A percentile compares a stretch with the other conserved stretches of the same genome.
phyloP scores from a whole-genome alignment of 2,329 filamentous ascomycete genomes.

The Aschersonia sp. region DNA sequence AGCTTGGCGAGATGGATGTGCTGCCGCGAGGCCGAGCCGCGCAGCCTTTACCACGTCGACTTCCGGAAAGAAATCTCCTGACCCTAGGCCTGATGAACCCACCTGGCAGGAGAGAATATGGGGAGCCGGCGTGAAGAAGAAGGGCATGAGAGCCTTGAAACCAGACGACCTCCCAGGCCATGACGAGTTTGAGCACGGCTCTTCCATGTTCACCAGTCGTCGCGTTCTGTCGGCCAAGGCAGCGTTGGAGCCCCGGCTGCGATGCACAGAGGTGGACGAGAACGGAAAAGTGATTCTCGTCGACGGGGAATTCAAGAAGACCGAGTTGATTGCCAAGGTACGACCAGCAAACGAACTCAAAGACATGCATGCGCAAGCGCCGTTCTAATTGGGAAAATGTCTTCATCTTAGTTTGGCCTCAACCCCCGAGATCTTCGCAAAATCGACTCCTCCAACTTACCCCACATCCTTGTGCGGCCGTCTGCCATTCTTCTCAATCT shows the following conservation, averaged over 20 bases:
- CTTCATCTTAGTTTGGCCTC: slow-evolving; percentile 57
- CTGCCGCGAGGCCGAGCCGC: neutral
- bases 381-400: neutral
- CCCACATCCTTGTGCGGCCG: slow-evolving; percentile 86
- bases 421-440: slow-evolving; percentile 91
- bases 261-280: slow-evolving; percentile 92
- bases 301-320: slow-evolving; percentile 95
- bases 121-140: slow-evolving; percentile 23
- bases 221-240: slow-evolving; percentile 62
- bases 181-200: slow-evolving; percentile 43
- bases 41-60: slow-evolving; percentile 14
- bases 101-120: slow-evolving; percentile 36
- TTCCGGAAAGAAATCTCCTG: slow-evolving; percentile 7
- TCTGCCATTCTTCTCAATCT: slow-evolving; percentile 91
- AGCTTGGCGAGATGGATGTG: neutral
- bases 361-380: neutral
- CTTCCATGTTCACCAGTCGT: slow-evolving; percentile 50
- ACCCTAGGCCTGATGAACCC: slow-evolving; percentile 10
- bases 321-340: slow-evolving; percentile 88
- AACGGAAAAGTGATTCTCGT: slow-evolving; percentile 83
- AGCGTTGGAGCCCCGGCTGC: slow-evolving; percentile 68
- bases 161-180: slow-evolving; percentile 43
- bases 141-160: slow-evolving; percentile 25
- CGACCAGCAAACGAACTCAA: neutral
- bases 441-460: slow-evolving; percentile 90